Conservation (phyloP, 1,284 basidiomycete species). For the Boletellus deceptivus region DNA sequence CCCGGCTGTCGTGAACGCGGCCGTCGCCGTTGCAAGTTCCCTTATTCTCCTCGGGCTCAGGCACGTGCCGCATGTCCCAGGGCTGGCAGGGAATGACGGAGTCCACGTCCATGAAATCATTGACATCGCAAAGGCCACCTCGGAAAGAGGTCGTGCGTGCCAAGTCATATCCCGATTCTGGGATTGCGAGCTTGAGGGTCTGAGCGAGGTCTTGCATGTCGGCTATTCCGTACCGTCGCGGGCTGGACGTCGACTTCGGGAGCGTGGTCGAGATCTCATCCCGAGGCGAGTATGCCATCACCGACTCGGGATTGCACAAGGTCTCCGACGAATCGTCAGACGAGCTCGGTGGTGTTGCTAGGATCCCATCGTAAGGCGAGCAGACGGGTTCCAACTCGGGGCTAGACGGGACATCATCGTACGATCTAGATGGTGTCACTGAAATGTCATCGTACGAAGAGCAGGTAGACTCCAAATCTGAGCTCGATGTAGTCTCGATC, state of each 20-base stretch:
- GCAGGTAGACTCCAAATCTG: neutral
- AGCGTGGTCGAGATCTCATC: neutral
- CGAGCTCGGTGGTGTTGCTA: neutral
- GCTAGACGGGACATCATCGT: neutral
- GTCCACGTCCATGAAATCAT: neutral
- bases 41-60: neutral
- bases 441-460: conserved; percentile 2
- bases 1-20: neutral
- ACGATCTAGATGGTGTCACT: neutral
- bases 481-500: neutral
- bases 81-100: neutral
- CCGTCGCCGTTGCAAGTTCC: neutral
- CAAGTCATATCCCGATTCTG: neutral
- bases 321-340: neutral
- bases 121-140: neutral
- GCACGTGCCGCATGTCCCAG: too few species aligned
- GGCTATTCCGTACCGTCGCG: conserved; percentile 16
- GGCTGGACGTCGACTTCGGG: neutral
- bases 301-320: neutral
- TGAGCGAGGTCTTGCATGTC: conserved; percentile 5
- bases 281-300: neutral
- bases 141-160: neutral
- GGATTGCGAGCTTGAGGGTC: neutral
- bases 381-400: neutral
- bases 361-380: conserved; percentile 3